These are phyloP conservation scores for Cyathus striatus DNA, from an alignment of 768 basidiomycete species.

Conservation along the genomic window DNA sequence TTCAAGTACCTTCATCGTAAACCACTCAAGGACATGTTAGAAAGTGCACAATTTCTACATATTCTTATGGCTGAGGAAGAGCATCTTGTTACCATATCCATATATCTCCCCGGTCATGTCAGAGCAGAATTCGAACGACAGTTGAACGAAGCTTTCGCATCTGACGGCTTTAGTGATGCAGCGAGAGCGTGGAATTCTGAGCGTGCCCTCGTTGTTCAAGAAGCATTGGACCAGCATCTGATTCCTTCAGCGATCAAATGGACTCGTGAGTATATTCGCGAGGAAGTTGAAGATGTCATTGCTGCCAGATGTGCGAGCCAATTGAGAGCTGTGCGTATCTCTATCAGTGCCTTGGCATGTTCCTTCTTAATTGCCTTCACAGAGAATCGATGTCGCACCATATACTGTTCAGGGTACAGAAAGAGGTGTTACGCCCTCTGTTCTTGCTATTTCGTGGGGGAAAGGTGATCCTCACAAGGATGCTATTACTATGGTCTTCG, in stretches of 20 bases:
- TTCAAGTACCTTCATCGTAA: slow-evolving; percentile 94
- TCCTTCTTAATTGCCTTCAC: slow-evolving; percentile 9
- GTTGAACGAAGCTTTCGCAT: slow-evolving; percentile 78
- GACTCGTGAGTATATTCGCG: slow-evolving; percentile 82
- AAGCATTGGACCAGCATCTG: slow-evolving; percentile 76
- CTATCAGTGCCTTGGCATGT: slow-evolving; percentile 1
- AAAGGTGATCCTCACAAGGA: slow-evolving; percentile 93
- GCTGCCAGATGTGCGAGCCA: slow-evolving; percentile 61
- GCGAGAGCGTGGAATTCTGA: slow-evolving; percentile 91
- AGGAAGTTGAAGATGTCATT: slow-evolving; percentile 85
- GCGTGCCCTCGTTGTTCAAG: slow-evolving; percentile 71
- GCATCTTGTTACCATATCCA: slow-evolving; percentile 72
- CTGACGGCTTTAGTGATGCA: slow-evolving; percentile 79
- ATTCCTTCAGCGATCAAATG: slow-evolving; percentile 83
- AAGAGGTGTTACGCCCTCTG: slow-evolving; percentile 66
- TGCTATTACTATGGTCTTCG: slow-evolving; percentile 75
- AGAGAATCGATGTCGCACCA: slow-evolving; percentile 85
- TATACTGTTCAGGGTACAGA: slow-evolving; percentile 59
- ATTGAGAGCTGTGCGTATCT: slow-evolving; percentile 61
- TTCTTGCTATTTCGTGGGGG: slow-evolving; percentile 92
- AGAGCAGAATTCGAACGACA: slow-evolving; percentile 67
- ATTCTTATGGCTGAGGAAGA: slow-evolving; percentile 91
- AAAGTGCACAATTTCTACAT: slow-evolving; percentile 78
- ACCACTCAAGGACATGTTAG: slow-evolving; percentile 62
- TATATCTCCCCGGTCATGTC: slow-evolving; percentile 59